Evolutionary conservation across 441 rosid genomes (phyloP).

Genomic region (Bruguiera hainesii): DNA sequence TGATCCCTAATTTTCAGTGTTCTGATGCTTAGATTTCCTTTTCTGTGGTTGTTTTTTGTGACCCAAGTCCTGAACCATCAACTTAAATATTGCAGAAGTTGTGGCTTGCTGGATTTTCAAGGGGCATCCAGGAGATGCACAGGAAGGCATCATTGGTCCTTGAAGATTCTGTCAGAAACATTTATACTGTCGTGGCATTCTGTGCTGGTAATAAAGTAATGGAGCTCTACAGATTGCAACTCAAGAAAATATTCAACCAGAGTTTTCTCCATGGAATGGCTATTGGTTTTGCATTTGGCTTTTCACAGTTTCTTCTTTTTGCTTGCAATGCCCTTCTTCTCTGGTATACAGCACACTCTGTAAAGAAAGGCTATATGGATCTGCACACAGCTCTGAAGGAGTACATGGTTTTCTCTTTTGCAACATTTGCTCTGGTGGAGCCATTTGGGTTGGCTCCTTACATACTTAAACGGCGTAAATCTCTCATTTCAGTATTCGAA

Average conservation of each 20-base stretch:
- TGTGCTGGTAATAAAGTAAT: constrained; percentile 99
- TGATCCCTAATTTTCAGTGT: too few relatives aligned
- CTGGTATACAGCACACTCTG: constrained; percentile 81
- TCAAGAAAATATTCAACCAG: constrained; percentile 71
- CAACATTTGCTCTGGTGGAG: constrained; percentile 97
- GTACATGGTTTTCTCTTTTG: constrained; percentile 97
- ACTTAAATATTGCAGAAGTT: constrained; percentile 63
- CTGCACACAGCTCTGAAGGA: constrained; percentile 81
- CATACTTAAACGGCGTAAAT: constrained; percentile 90
- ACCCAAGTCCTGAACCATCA: background rate
- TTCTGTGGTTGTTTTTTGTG: too few relatives aligned
- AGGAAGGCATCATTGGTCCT: constrained; percentile 98
- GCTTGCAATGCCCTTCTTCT: constrained; percentile 98
- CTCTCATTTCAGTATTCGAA: constrained; percentile 92
- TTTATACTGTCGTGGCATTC: constrained; percentile 98
- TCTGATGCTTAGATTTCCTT: too few relatives aligned
- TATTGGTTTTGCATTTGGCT: constrained; percentile 94
- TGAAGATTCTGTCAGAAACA: constrained; percentile 97
- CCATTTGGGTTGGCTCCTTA: constrained; percentile 99
- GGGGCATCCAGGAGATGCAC: constrained; percentile 99
- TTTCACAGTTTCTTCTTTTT: constrained; percentile 97
- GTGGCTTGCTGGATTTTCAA: constrained; percentile 99
- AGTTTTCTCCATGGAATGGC: constrained; percentile 90
- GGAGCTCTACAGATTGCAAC: constrained; percentile 92
- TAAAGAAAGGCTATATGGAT: constrained; percentile 43